Evolutionary conservation across 371 early-diverging fungal genomes (phyloP).

Genomic region (Chytridium lagenaria): DNA sequence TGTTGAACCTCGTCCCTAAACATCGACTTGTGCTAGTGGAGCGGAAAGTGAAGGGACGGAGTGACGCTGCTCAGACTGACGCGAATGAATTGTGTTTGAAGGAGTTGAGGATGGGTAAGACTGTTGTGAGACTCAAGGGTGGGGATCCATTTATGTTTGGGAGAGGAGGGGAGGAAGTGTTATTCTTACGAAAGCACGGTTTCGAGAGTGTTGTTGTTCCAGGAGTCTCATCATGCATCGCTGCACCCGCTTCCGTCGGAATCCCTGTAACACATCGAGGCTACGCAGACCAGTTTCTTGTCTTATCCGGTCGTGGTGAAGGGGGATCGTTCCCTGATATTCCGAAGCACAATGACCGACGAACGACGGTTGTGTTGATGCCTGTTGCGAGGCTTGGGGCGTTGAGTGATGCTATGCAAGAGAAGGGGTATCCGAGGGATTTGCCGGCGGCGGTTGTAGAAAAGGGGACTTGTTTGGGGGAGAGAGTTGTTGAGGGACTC

Average conservation of each 20-base stretch:
- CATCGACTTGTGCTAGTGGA: slow-evolving; percentile 70
- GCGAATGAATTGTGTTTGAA: slow-evolving; percentile 76
- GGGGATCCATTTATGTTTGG: slow-evolving; percentile 93
- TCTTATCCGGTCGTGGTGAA: slow-evolving; percentile 51
- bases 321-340: slow-evolving; percentile 67
- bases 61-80: slow-evolving; percentile 77
- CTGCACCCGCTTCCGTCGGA: slow-evolving; percentile 64
- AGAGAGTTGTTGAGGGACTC: slow-evolving; percentile 67
- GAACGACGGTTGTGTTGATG: slow-evolving; percentile 86
- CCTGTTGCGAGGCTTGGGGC: slow-evolving; percentile 74
- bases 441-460: slow-evolving; percentile 73
- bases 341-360: slow-evolving; percentile 65
- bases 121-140: slow-evolving; percentile 85
- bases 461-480: slow-evolving; percentile 66
- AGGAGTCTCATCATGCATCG: slow-evolving; percentile 42
- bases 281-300: slow-evolving; percentile 82
- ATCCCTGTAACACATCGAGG: slow-evolving; percentile 85
- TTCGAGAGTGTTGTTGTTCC: slow-evolving; percentile 35
- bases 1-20: slow-evolving; percentile 65
- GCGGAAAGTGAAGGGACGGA: slow-evolving; percentile 78
- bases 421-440: slow-evolving; percentile 63
- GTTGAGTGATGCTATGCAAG: slow-evolving; percentile 62
- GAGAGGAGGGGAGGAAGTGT: slow-evolving; percentile 88
- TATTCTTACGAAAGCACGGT: slow-evolving; percentile 70
- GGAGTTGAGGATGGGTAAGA: slow-evolving; percentile 64